Evolutionary conservation across 371 early-diverging fungal genomes (phyloP).

Genomic region (Dinochytrium kinnereticum): DNA sequence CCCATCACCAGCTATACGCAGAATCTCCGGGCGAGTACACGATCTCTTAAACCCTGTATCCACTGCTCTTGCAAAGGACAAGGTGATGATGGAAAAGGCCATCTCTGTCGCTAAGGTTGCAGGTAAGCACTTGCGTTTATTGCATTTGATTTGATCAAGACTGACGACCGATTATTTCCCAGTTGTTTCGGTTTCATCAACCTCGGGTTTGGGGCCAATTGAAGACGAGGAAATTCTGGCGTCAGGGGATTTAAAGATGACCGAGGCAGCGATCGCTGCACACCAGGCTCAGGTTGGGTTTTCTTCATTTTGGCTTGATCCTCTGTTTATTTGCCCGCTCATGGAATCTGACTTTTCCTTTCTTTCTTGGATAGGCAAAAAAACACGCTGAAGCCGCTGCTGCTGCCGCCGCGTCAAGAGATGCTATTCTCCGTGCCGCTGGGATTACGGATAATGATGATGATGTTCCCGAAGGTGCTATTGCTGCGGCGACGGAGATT

Average conservation of each 20-base stretch:
- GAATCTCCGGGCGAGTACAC: neutral
- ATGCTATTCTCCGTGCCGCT: neutral
- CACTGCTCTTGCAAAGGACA: neutral
- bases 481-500: slow-evolving; percentile 5
- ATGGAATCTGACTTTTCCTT: too few relatives aligned
- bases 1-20: neutral
- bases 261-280: slow-evolving; percentile 7
- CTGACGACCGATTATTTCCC: neutral
- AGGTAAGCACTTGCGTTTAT: neutral
- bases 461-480: neutral
- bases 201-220: neutral
- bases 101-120: neutral
- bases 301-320: too few relatives aligned
- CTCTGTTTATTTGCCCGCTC: too few relatives aligned
- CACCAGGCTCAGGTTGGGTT: slow-evolving; percentile 12
- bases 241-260: neutral
- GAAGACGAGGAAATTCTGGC: neutral
- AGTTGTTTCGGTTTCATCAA: neutral
- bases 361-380: neutral
- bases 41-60: neutral
- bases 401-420: neutral
- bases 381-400: slow-evolving; percentile 11
- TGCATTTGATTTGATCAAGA: neutral
- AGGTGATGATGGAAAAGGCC: neutral
- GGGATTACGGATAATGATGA: neutral